A percentile compares a stretch with the other conserved stretches of the same genome.
These are phyloP conservation scores for Phytophthora litchii DNA, from an alignment of 352 stramenopile genomes.

Conservation along the genomic window DNA sequence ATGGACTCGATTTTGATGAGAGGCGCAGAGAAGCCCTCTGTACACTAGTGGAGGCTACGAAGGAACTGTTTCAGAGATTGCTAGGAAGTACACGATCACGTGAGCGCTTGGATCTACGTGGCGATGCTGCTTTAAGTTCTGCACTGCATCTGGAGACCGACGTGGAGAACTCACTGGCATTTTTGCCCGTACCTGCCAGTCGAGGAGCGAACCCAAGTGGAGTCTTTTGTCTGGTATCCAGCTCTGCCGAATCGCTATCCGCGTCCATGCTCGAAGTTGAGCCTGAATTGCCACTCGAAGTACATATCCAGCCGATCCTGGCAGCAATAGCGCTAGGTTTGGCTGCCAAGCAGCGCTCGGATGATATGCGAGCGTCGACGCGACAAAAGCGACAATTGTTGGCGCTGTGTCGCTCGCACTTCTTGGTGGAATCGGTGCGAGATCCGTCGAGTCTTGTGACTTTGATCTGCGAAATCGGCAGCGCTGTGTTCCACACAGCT, in stretches of 20 bases:
- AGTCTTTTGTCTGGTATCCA: slow-evolving; percentile 48
- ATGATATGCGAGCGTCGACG: slow-evolving; percentile 64
- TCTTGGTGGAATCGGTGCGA: slow-evolving; percentile 69
- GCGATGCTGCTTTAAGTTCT: slow-evolving; percentile 34
- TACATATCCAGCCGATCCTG: slow-evolving; percentile 57
- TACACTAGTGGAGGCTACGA: slow-evolving; percentile 15
- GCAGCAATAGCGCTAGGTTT: slow-evolving; percentile 51
- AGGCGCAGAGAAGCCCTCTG: slow-evolving; percentile 14
- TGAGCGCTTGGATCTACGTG: slow-evolving; percentile 47
- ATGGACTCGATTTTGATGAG: slow-evolving; percentile 23
- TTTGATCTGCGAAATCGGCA: slow-evolving; percentile 74
- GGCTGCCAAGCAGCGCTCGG: slow-evolving; percentile 56
- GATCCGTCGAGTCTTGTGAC: slow-evolving; percentile 74
- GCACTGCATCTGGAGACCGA: slow-evolving; percentile 25
- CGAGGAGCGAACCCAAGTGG: slow-evolving; percentile 43
- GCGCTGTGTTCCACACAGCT: slow-evolving; percentile 70
- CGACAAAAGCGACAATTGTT: slow-evolving; percentile 75
- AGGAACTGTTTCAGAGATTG: slow-evolving; percentile 42
- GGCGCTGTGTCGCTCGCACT: slow-evolving; percentile 65
- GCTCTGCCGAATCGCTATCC: slow-evolving; percentile 10
- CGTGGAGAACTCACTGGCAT: slow-evolving; percentile 38
- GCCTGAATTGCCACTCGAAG: slow-evolving; percentile 19
- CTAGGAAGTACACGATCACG: slow-evolving; percentile 43
- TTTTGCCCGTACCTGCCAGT: slow-evolving; percentile 55
- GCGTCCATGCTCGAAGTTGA: slow-evolving; percentile 28